Percentiles rank a stretch among this genome's conserved stretches.
Evolutionary conservation across 805 yeast species (phyloP).

Genomic region (Monosporozyma aquatica): DNA sequence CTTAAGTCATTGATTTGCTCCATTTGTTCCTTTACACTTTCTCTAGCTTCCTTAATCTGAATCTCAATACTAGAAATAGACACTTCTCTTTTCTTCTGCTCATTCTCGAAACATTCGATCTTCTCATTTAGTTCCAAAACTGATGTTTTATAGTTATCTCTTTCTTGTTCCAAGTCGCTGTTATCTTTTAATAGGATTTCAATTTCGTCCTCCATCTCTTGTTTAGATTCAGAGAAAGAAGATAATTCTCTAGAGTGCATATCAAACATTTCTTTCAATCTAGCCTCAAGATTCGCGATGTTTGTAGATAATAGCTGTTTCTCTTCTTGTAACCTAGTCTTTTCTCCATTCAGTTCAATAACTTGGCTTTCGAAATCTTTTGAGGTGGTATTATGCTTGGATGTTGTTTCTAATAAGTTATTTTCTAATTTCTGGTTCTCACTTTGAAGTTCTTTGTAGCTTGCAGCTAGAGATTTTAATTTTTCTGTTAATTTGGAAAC

Average conservation of each 20-base stretch:
- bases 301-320: conserved; percentile 5
- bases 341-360: conserved; percentile 6
- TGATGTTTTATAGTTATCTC: too few relatives aligned
- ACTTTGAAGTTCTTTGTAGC: conserved; percentile 21
- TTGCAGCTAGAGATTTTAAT: conserved; percentile 35
- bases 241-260: neutral
- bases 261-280: neutral
- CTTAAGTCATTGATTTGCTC: neutral
- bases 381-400: conserved; percentile 10
- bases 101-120: too few relatives aligned
- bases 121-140: too few relatives aligned
- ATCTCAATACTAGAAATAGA: too few relatives aligned
- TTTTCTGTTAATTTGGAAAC: conserved; percentile 39
- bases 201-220: too few relatives aligned
- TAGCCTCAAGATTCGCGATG: conserved; percentile 4
- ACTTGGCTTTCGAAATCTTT: conserved; percentile 9
- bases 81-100: too few relatives aligned
- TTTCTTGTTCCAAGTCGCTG: too few relatives aligned
- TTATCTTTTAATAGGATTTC: too few relatives aligned
- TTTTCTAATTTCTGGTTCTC: conserved; percentile 19
- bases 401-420: conserved; percentile 8
- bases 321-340: conserved; percentile 5
- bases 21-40: neutral
- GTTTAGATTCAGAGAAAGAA: neutral
- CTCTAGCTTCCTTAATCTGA: neutral